Base-by-base conservation (phyloP, 306 rosid genomes). In the Dicorynia guianensis region DNA sequence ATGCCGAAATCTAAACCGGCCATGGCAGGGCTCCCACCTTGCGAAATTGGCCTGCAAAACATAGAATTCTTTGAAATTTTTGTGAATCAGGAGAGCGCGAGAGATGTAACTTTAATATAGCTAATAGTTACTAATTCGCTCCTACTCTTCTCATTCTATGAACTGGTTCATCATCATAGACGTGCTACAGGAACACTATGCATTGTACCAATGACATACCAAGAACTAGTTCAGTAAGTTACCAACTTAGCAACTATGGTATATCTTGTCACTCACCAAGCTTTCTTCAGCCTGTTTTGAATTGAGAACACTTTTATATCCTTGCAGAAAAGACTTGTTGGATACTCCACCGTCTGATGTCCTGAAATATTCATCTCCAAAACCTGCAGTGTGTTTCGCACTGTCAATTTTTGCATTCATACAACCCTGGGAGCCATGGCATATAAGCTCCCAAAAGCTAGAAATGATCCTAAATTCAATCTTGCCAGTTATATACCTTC, bases 21-120 rank as follows among this genome's bases (percentile, higher is more conserved):
- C 87, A 42, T 89, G 89, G 34, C 85, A 12, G 1, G 88, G 86
- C 56, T 89, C 91, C 91, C 91, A 89, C 57, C 85, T 78, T 11
- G 89, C 93, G 62, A 86, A 80, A 79, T 86, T 86, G 8, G 79
- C 83, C 89, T 82, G 34, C 34, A 52, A 53, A 69, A 69, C 20
- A 56, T 9, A 44, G 48, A 6, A 10, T 44, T 38, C 5, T 6
- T 18, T 46, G 7, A 47, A 38, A 15, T 5, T 4, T 17, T 3
- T 34, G 11, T 52, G 52, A 52, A 61, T 15, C 47, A 13, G 4
- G 0, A 25, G 3, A 57, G 52, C 11, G 30, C 18, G 8, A n/a
- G 47, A 5, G 15, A 54, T 38, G 10, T 36, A 8, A 44, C 63
- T 65, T 44, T 58, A 36, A 33, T 59, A 25, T 25, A 25, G 1